Evolutionary conservation across 1,139 yeast species (phyloP).

Genomic region (Geotrichum europaeum): DNA sequence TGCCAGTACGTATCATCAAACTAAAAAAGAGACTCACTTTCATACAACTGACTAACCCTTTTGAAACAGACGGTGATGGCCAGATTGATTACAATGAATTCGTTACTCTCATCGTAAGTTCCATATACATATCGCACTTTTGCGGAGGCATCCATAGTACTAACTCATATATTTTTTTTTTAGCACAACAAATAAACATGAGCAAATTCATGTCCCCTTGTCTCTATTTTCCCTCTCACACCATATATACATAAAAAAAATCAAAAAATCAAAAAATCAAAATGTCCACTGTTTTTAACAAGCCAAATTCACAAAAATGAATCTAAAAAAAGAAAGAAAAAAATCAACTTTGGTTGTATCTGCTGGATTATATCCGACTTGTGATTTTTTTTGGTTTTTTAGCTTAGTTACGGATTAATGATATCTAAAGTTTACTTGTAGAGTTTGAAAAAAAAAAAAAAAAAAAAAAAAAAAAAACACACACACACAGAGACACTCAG

Average conservation of each 20-base stretch:
- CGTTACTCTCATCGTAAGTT: conserved; percentile 44
- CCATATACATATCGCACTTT: neutral
- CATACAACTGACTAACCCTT: neutral
- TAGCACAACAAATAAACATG: conserved; percentile 16
- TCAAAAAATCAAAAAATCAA: neutral
- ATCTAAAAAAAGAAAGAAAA: too few relatives aligned
- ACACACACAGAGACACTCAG: neutral
- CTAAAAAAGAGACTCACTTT: neutral
- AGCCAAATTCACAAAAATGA: too few relatives aligned
- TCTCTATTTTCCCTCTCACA: too few relatives aligned
- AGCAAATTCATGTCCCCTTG: neutral
- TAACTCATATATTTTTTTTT: neutral
- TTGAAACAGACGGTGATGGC: conserved; percentile 68
- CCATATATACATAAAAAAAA: neutral
- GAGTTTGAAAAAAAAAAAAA: neutral
- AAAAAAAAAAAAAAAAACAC: too few relatives aligned
- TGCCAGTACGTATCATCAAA: conserved; percentile 29
- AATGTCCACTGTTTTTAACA: too few relatives aligned
- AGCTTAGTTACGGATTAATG: too few relatives aligned
- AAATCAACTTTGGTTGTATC: too few relatives aligned
- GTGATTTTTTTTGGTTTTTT: neutral
- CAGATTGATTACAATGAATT: conserved; percentile 95
- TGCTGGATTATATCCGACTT: too few relatives aligned
- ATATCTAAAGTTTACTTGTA: too few relatives aligned
- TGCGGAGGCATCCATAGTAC: neutral